These are phyloP conservation scores for Stachybotrys chartarum DNA, from an alignment of 2,329 filamentous ascomycete genomes.

Conservation along the genomic window DNA sequence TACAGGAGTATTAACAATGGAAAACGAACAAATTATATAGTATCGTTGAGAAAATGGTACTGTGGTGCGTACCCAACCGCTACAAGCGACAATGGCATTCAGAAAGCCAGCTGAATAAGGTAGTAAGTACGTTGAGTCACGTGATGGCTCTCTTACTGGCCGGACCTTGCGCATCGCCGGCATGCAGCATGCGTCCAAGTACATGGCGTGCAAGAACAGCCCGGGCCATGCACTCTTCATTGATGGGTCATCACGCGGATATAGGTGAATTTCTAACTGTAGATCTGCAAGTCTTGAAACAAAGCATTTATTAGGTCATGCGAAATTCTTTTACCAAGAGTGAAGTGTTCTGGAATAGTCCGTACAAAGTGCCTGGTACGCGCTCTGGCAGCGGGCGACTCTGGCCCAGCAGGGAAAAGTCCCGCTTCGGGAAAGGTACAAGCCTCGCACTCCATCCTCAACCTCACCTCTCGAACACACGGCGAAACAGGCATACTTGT, in stretches of 20 bases:
- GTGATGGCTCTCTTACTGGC: not conserved
- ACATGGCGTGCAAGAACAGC: not conserved
- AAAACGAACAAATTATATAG: too few species aligned
- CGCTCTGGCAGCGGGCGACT: conserved; percentile 7
- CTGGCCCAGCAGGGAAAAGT: conserved; percentile 20
- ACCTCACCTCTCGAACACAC: conserved; percentile 50
- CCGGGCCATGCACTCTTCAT: not conserved
- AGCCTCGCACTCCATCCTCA: conserved; percentile 35
- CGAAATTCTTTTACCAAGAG: not conserved
- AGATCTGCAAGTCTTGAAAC: not conserved
- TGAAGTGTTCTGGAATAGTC: not conserved
- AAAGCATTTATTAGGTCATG: not conserved
- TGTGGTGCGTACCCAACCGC: too few species aligned
- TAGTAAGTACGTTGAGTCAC: not conserved
- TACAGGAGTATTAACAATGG: too few species aligned
- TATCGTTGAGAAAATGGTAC: too few species aligned
- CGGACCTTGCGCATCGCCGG: conserved; percentile 10
- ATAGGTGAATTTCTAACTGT: not conserved
- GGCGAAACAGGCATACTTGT: conserved; percentile 39
- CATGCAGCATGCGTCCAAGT: not conserved
- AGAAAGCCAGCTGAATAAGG: not conserved
- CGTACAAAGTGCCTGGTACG: conserved; percentile 12
- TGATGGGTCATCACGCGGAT: not conserved
- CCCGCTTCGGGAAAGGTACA: conserved; percentile 33
- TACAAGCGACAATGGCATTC: not conserved